These are phyloP conservation scores for Globisporangium cylindrosporum DNA, from an alignment of 352 stramenopile genomes.

Conservation along the genomic window DNA sequence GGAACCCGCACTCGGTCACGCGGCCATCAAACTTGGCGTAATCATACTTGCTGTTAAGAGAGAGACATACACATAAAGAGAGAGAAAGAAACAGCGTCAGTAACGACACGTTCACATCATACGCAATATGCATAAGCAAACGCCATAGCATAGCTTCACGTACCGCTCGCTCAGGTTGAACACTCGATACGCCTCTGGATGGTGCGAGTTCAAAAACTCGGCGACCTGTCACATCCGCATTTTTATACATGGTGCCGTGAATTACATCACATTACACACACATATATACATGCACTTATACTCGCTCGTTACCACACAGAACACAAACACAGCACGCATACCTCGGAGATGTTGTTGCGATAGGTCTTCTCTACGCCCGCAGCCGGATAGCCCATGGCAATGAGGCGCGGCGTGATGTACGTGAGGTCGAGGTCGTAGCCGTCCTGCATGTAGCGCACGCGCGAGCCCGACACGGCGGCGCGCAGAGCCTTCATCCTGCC, in stretches of 20 bases:
- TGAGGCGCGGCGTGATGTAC: slow-evolving; percentile 77
- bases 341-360: slow-evolving; percentile 81
- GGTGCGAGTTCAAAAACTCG: slow-evolving; percentile 61
- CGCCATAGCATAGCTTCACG: background rate
- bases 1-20: slow-evolving; percentile 77
- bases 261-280: background rate
- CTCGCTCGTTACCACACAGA: background rate
- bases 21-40: slow-evolving; percentile 69
- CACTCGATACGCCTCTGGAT: slow-evolving; percentile 65
- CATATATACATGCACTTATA: background rate
- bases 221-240: slow-evolving; percentile 34
- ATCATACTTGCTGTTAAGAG: slow-evolving; percentile 47
- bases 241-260: background rate
- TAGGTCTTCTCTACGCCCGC: slow-evolving; percentile 84
- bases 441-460: slow-evolving; percentile 81
- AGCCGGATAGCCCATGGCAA: slow-evolving; percentile 83
- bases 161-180: slow-evolving; percentile 84
- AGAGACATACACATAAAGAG: background rate
- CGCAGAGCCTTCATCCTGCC: slow-evolving; percentile 72
- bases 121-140: background rate
- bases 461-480: slow-evolving; percentile 72
- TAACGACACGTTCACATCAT: background rate
- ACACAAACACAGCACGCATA: slow-evolving; percentile 11
- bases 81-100: background rate
- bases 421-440: slow-evolving; percentile 84